Conservation (phyloP, 179 eudicot genomes). For the Silene noctiflora region DNA sequence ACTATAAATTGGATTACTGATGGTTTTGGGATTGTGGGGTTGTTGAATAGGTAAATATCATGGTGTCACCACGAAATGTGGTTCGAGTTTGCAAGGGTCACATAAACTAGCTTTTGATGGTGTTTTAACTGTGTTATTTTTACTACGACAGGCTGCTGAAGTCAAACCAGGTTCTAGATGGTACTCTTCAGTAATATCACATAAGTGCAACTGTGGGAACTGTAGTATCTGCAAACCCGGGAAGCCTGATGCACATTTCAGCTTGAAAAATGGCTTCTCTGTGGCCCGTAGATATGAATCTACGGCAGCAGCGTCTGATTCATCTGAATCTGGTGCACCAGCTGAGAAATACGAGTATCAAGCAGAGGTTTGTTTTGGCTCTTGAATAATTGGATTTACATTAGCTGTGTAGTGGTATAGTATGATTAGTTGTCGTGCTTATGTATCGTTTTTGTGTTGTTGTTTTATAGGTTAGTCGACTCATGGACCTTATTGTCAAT, state of each 20-base stretch:
- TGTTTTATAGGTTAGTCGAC: constrained; percentile 75
- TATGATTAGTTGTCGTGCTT: not conserved
- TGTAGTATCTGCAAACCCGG: constrained; percentile 26
- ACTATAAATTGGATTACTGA: not conserved
- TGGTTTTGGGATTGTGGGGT: not conserved
- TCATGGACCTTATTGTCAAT: constrained; percentile 96
- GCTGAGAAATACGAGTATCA: constrained; percentile 89
- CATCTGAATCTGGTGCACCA: constrained; percentile 41
- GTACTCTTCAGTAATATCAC: constrained; percentile 42
- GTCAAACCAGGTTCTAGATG: constrained; percentile 34
- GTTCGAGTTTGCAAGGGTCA: not conserved
- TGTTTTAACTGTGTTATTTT: not conserved
- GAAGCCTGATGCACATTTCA: constrained; percentile 26
- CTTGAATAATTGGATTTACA: constrained; percentile 1
- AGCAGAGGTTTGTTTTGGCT: constrained; percentile 60
- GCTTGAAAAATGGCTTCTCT: constrained; percentile 28
- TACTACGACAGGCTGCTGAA: constrained; percentile 32
- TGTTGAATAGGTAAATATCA: not conserved
- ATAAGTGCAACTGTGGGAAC: constrained; percentile 14
- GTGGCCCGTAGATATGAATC: constrained; percentile 54
- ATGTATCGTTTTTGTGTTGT: constrained; percentile 13
- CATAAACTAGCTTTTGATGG: not conserved
- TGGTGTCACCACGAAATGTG: not conserved
- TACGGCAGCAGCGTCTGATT: constrained; percentile 70
- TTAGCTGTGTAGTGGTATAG: not conserved